Percentiles rank a stretch among this genome's conserved stretches.
phyloP scores from a whole-genome alignment of 2,329 filamentous ascomycete species.

The Didymosphaeria variabile region DNA sequence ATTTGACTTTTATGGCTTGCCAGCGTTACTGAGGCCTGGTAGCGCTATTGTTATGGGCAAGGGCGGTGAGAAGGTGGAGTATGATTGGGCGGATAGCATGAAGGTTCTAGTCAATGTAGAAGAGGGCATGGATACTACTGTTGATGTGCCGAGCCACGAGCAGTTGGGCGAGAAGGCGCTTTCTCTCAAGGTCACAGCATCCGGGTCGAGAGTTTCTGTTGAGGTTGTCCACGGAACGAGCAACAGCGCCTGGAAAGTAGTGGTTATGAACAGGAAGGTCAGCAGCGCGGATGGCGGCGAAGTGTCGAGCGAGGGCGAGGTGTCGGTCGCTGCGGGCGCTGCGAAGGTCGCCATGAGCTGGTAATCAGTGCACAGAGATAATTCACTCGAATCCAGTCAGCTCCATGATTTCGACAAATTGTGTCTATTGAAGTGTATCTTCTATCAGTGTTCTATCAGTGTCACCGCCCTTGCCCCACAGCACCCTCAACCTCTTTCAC shows the following conservation, averaged over 20 bases:
- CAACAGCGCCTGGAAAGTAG: constrained; percentile 3
- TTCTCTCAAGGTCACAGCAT: constrained; percentile 11
- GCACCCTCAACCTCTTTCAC: constrained; percentile 26
- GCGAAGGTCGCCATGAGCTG: not conserved
- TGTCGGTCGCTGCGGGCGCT: not conserved
- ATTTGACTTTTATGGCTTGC: constrained; percentile 20
- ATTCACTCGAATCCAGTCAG: too few relatives aligned
- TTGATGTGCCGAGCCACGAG: constrained; percentile 21
- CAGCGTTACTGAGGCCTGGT: constrained; percentile 20
- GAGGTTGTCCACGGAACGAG: constrained; percentile 10
- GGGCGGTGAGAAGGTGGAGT: constrained; percentile 20
- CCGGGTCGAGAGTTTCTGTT: constrained; percentile 6
- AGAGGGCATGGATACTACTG: constrained; percentile 19
- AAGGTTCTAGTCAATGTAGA: constrained; percentile 20
- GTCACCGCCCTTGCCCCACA: not conserved
- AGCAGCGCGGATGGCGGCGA: constrained; percentile 5
- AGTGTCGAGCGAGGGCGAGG: not conserved
- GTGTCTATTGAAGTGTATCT: too few relatives aligned
- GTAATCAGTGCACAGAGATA: not conserved
- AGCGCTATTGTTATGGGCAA: constrained; percentile 19
- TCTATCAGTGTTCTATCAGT: too few relatives aligned
- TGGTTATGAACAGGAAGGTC: constrained; percentile 13
- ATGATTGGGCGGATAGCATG: constrained; percentile 18
- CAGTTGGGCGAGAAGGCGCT: not conserved
- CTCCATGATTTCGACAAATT: too few relatives aligned